A percentile compares a stretch with the other conserved stretches of the same genome.
phyloP scores from a whole-genome alignment of 225 moss, liverwort and hornwort genomes.

The Marchantia polymorpha region DNA sequence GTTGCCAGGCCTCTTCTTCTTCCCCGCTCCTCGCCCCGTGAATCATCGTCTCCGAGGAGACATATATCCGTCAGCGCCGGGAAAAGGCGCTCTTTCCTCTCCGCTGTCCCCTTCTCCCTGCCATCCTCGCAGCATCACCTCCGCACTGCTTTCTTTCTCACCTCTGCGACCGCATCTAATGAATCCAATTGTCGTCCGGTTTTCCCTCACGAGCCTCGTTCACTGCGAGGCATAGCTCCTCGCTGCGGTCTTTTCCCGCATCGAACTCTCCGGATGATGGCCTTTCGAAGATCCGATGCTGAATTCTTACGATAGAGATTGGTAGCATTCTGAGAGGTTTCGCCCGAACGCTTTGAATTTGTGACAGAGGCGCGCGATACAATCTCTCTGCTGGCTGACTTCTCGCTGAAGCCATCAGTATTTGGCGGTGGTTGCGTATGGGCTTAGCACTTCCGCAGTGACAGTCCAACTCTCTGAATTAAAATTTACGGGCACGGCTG shows the following conservation, averaged over 20 bases:
- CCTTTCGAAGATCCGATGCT: background rate
- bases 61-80: slow-evolving; percentile 4
- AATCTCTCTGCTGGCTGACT: background rate
- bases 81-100: background rate
- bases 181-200: background rate
- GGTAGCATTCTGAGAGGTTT: background rate
- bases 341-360: background rate
- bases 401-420: background rate
- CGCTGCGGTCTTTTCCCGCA: background rate
- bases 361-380: background rate
- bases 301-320: background rate
- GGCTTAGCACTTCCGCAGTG: background rate
- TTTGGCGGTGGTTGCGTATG: background rate
- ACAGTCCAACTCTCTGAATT: background rate
- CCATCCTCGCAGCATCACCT: background rate
- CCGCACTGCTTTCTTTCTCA: background rate
- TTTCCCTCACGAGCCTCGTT: background rate
- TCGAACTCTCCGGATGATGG: background rate
- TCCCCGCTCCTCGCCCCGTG: background rate
- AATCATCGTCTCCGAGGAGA: slow-evolving; percentile 5
- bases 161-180: background rate
- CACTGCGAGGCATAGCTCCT: background rate
- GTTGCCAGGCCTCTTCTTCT: background rate
- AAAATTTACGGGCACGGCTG: background rate
- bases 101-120: background rate